A percentile compares a stretch with the other conserved stretches of the same genome.
Evolutionary conservation across 2,329 filamentous ascomycete species (phyloP).

Genomic region (Diatrype stigma): DNA sequence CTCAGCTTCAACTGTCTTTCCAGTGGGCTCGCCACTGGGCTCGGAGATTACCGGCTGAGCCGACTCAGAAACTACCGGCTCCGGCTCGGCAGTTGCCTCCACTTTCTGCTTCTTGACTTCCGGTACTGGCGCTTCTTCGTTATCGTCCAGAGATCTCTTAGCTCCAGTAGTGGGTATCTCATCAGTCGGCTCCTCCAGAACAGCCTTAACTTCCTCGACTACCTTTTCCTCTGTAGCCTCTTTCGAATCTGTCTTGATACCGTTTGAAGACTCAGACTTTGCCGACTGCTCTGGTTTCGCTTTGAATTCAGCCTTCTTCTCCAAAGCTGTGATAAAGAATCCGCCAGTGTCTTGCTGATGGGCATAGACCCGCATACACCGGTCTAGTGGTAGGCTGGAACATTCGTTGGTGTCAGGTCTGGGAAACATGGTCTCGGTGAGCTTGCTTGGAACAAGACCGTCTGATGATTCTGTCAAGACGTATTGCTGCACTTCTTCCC

Average conservation of each 20-base stretch:
- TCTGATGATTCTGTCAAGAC: constrained; percentile 58
- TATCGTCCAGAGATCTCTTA: constrained; percentile 31
- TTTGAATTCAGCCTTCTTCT: constrained; percentile 85
- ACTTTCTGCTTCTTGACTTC: constrained; percentile 40
- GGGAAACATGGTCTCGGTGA: constrained; percentile 83
- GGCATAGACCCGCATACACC: constrained; percentile 90
- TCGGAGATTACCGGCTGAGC: constrained; percentile 6
- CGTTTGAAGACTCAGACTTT: constrained; percentile 30
- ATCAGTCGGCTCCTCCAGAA: constrained; percentile 27
- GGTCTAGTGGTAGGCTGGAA: constrained; percentile 71
- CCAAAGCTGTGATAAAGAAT: constrained; percentile 94
- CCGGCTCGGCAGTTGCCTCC: constrained; percentile 10
- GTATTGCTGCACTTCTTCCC: constrained; percentile 73
- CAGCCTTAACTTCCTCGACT: constrained; percentile 32
- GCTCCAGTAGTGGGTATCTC: constrained; percentile 26
- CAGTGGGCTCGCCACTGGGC: constrained; percentile 10
- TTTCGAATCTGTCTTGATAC: constrained; percentile 12
- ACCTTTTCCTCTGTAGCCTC: constrained; percentile 23
- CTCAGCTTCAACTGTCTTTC: constrained; percentile 14
- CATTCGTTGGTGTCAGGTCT: constrained; percentile 48
- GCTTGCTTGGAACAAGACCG: constrained; percentile 57
- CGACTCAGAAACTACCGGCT: constrained; percentile 6
- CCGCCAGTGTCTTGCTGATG: constrained; percentile 95
- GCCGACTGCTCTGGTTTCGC: constrained; percentile 64
- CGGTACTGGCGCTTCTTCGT: constrained; percentile 32